phyloP scores from a whole-genome alignment of 2,329 filamentous ascomycete genomes.

The Aureobasidium leucospermi region DNA sequence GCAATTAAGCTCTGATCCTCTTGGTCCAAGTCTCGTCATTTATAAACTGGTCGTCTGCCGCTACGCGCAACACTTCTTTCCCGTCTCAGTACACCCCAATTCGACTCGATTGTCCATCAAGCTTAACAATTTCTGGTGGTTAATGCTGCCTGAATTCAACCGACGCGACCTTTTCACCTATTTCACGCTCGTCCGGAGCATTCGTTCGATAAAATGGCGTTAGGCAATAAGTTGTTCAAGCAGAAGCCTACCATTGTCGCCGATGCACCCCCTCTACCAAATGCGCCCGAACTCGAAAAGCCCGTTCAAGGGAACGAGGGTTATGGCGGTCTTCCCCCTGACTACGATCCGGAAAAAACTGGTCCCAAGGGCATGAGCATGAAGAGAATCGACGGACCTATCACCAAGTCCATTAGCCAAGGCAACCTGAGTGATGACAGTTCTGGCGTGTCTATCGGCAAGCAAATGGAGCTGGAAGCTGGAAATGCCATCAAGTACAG shows the following conservation, averaged over 20 bases:
- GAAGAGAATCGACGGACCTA: conserved; percentile 35
- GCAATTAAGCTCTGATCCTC: conserved; percentile 8
- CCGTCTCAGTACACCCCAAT: not conserved
- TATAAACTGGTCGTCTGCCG: not conserved
- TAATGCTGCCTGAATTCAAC: conserved; percentile 32
- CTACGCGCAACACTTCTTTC: not conserved
- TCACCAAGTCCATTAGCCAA: conserved; percentile 28
- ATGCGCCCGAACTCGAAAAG: conserved; percentile 16
- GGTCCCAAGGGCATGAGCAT: conserved; percentile 27
- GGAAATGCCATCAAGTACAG: conserved; percentile 81
- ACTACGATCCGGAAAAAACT: conserved; percentile 25
- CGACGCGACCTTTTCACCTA: conserved; percentile 31
- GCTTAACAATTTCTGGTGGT: conserved; percentile 15
- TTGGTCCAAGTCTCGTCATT: not conserved
- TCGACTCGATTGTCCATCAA: conserved; percentile 5
- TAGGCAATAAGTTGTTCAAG: conserved; percentile 26
- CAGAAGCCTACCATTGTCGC: conserved; percentile 13
- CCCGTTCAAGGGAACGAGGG: conserved; percentile 18
- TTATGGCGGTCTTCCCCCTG: conserved; percentile 21
- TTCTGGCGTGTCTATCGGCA: conserved; percentile 41
- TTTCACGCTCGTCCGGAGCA: conserved; percentile 33
- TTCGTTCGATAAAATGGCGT: conserved; percentile 47
- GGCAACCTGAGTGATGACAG: conserved; percentile 25
- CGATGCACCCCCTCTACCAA: conserved; percentile 14
- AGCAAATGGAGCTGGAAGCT: conserved; percentile 70